Evolutionary conservation across 108 stramenopile species (phyloP), one percentile per base, ranked within the genome.

Genomic region (Conticribra guillardii): DNA sequence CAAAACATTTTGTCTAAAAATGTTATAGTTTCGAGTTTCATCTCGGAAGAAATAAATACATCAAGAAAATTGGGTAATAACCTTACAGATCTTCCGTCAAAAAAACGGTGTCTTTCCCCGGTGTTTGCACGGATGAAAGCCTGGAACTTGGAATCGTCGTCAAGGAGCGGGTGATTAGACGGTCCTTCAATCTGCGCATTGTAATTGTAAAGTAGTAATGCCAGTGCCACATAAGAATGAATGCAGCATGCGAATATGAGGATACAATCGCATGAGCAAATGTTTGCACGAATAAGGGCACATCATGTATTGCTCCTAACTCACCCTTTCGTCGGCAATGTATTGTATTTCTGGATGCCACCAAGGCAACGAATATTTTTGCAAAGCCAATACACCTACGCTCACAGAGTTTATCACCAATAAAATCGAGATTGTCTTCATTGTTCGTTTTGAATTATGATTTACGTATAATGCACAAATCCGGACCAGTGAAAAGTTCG

Each of bases 321-420:
- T 60, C 21, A 60, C 64, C 64, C n/a, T 53, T 17, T 52, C 44
- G 8, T 30, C 29, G 54, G 66, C 66, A 24, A 67, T 33, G 41
- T 53, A 56, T 46, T 67, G 34, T 45, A 67, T 67, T 28, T 51
- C n/a, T 4, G 66, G 66, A 55, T 67, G 66, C 22, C 53, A 67
- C 66, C 66, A 67, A 19, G 66, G 66, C 37, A 67, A 41, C 26
- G 45, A 34, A 11, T 32, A 55, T 41, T 21, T 67, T 41, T n/a
- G n/a, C n/a, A n/a, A n/a, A n/a, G n/a, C n/a, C n/a, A n/a, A n/a
- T n/a, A n/a, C n/a, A n/a, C n/a, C n/a, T n/a, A n/a, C n/a, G n/a
- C n/a, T n/a, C n/a, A n/a, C n/a, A n/a, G n/a, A n/a, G n/a, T n/a
- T n/a, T n/a, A n/a, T n/a, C n/a, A n/a, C n/a, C n/a, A n/a, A n/a